Base-by-base conservation (phyloP, 1,284 basidiomycete species). In the Trametes sp. region DNA sequence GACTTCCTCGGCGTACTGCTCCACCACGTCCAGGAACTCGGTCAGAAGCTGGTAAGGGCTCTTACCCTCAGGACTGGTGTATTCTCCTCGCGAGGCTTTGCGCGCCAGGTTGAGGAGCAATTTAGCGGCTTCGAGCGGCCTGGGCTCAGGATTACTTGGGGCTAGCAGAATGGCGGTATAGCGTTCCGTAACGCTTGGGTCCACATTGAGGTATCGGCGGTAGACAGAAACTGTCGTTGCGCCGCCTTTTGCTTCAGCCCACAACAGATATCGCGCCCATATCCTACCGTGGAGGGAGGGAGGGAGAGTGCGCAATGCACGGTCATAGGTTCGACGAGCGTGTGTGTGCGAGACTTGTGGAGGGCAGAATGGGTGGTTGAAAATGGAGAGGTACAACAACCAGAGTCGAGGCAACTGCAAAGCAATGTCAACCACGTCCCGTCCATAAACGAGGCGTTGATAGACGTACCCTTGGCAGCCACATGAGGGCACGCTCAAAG, bases 231-330 rank as follows among this genome's bases (percentile, higher is more conserved):
- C 93, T 45, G 92, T 93, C 0, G 94, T 94, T 53, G 88, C 78
- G n/a, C 95, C 95, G 59, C 94, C 94, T 72, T 85, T 87, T 29
- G 82, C 76, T 80, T 98, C 95, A 2, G 96, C 93, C 95, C 96
- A 98, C 9, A 93, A 82, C n/a, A 99, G 86, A 76, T 98, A 99
- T 54, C 93, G 84, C 23, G 92, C 87, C 98, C 98, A 99, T 67
- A 99, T 87, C 42, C 96, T 90, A 16, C 88, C 87, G 74, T 99
- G 98, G n/a, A 98, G 82, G 50, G 95, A 96, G 4, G 95, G 96
- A 6, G 96, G 94, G 7, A 99, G 85, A 0, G 96, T 96, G 54
- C 98, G 90, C 29, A 99, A 80, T 1, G 97, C 95, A 55, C 98
- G 90, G 79, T 99, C 98, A 73, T 94, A 99, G 0, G 96, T 98